Percentiles rank a stretch among this genome's conserved stretches.
Conservation (phyloP, 805 yeast species). For the Tanozyma kutaoensis region DNA sequence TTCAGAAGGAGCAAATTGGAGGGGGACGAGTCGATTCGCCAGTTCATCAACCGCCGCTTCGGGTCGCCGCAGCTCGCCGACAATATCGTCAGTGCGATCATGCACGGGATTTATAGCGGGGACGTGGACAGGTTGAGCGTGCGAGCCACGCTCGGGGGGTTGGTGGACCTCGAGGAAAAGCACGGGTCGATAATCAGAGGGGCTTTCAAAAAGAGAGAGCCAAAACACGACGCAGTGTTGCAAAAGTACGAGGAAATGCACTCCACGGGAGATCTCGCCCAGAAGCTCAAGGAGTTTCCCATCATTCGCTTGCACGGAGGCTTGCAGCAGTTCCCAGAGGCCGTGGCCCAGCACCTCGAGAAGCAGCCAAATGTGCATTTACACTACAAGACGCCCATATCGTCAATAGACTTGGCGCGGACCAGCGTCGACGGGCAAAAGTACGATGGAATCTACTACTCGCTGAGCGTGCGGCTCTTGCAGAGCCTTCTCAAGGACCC, state of each 20-base stretch:
- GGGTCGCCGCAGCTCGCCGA: conserved; percentile 35
- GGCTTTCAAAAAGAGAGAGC: conserved; percentile 8
- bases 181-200: conserved; percentile 47
- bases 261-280: conserved; percentile 20
- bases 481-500: background rate
- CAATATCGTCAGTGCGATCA: conserved; percentile 65
- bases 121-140: conserved; percentile 59
- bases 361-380: conserved; percentile 28
- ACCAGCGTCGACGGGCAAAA: conserved; percentile 3
- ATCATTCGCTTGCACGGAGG: conserved; percentile 49
- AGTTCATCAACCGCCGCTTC: conserved; percentile 57
- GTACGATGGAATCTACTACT: no score
- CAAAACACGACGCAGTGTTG: conserved; percentile 6
- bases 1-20: conserved; percentile 17
- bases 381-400: conserved; percentile 13
- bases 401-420: conserved; percentile 7
- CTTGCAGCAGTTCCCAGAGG: conserved; percentile 36
- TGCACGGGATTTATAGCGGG: conserved; percentile 81
- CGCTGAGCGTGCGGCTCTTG: no score
- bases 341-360: conserved; percentile 24
- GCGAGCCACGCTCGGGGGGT: conserved; percentile 38
- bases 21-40: conserved; percentile 60
- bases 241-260: conserved; percentile 24
- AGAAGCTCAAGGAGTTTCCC: conserved; percentile 38
- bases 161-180: conserved; percentile 44